Percentiles rank a stretch among this genome's conserved stretches.
Evolutionary conservation across 345 rosid genomes (phyloP).

Genomic region (Brassica incana): DNA sequence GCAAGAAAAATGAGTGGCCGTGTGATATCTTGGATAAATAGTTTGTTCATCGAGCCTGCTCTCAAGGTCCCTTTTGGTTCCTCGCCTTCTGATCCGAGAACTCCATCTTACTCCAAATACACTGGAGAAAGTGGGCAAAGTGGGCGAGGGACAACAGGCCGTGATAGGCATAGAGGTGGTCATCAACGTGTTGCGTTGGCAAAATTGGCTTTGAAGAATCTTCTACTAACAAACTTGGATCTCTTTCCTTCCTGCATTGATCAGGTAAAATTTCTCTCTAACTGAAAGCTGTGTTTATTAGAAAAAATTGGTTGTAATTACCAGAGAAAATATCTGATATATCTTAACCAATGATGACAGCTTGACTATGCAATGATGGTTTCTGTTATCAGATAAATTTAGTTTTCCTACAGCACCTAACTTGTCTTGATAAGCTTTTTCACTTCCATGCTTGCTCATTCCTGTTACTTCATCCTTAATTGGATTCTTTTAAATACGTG

Average conservation of each 20-base stretch:
- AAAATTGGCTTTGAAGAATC: constrained; percentile 91
- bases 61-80: constrained; percentile 95
- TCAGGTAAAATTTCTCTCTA: constrained; percentile 60
- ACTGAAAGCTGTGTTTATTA: constrained; percentile 17
- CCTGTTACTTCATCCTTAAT: constrained; percentile 1
- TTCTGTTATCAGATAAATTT: constrained; percentile 8
- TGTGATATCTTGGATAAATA: constrained; percentile 93
- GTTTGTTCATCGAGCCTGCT: constrained; percentile 93
- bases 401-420: constrained; percentile 9
- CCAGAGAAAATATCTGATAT: constrained; percentile 12
- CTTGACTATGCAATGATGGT: constrained; percentile 13
- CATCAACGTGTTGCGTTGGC: constrained; percentile 94
- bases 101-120: constrained; percentile 89
- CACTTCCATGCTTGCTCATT: constrained; percentile 24
- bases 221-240: constrained; percentile 94
- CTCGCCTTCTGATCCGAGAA: constrained; percentile 91
- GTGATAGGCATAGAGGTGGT: constrained; percentile 82
- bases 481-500: constrained; percentile 16
- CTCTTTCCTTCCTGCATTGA: constrained; percentile 97
- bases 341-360: constrained; percentile 14
- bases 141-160: constrained; percentile 78
- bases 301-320: not conserved
- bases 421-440: constrained; percentile 20
- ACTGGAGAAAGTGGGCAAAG: constrained; percentile 83
- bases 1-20: constrained; percentile 99